A percentile compares a stretch with the other conserved stretches of the same genome.
Conservation (phyloP, 2,329 filamentous ascomycete species). For the Ophiostoma ulmi region DNA sequence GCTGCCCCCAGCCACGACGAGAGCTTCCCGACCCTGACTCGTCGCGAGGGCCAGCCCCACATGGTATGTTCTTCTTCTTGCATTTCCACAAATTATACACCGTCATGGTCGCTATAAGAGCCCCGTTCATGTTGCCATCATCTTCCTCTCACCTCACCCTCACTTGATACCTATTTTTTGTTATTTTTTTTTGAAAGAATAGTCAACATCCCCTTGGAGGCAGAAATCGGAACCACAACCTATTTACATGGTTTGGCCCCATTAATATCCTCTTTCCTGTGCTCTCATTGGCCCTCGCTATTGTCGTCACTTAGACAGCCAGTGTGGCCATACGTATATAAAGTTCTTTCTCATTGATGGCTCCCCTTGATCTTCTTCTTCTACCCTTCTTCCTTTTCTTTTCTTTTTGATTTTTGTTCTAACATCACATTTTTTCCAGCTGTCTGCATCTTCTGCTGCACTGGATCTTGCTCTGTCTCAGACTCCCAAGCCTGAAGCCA, state of each 20-base stretch:
- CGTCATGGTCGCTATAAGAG: background rate
- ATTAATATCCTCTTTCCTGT: background rate
- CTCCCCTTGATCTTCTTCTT: background rate
- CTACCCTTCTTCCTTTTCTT: background rate
- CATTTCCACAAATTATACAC: background rate
- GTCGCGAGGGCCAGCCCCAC: conserved; percentile 49
- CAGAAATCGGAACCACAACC: too few species aligned
- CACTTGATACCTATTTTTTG: background rate
- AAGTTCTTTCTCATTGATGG: background rate
- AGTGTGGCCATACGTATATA: background rate
- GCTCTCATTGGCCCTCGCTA: background rate
- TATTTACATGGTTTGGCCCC: background rate
- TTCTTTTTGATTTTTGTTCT: background rate
- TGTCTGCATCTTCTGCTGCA: conserved; percentile 75
- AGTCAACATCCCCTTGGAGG: too few species aligned
- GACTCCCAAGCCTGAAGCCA: conserved; percentile 33
- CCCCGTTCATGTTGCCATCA: background rate
- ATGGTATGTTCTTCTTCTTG: conserved; percentile 38
- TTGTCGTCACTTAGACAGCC: background rate
- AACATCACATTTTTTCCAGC: conserved; percentile 40
- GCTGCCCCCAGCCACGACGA: conserved; percentile 50
- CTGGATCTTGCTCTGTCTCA: conserved; percentile 55
- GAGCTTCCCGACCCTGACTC: conserved; percentile 78
- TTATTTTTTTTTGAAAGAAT: too few species aligned
- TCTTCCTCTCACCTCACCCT: background rate